A percentile compares a stretch with the other conserved stretches of the same genome.
These are phyloP conservation scores for Larix sibirica DNA, from an alignment of 83 land plant genomes.

Conservation along the genomic window DNA sequence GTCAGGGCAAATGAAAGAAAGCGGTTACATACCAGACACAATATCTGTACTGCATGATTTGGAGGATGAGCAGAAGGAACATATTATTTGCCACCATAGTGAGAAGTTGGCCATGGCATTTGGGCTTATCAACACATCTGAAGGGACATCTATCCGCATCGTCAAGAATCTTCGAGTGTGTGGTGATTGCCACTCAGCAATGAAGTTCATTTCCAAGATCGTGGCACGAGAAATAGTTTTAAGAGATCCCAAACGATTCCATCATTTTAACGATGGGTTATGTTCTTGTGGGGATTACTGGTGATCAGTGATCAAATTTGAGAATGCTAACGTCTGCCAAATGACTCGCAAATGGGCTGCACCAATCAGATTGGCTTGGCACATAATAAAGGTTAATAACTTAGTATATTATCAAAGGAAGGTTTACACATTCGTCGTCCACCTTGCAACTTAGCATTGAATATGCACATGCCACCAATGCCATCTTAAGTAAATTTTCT, in stretches of 20 bases:
- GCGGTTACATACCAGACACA: not conserved
- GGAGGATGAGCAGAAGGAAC: constrained; percentile 6
- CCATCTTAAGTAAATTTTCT: too few species aligned
- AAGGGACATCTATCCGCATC: not conserved
- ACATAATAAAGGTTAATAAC: too few species aligned
- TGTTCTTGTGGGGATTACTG: constrained; percentile 16
- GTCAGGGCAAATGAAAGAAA: constrained; percentile 1
- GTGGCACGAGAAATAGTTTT: constrained; percentile 2
- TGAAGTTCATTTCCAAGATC: constrained; percentile 1
- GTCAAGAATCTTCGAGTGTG: constrained; percentile 6
- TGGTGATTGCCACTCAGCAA: constrained; percentile 8
- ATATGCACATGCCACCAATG: too few species aligned
- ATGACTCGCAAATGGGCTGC: too few species aligned
- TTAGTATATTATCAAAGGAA: too few species aligned
- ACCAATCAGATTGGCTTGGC: too few species aligned
- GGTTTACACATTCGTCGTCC: too few species aligned
- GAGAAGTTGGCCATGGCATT: constrained; percentile 7
- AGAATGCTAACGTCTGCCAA: too few species aligned
- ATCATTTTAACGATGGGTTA: constrained; percentile 3
- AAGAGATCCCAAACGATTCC: not conserved
- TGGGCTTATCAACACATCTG: constrained; percentile 2
- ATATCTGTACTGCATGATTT: not conserved
- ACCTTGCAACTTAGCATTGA: too few species aligned
- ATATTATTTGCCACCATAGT: constrained; percentile 5
- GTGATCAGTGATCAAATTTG: not conserved